Evolutionary conservation across 768 basidiomycete species (phyloP).

Genomic region (Dendrothele bispora): DNA sequence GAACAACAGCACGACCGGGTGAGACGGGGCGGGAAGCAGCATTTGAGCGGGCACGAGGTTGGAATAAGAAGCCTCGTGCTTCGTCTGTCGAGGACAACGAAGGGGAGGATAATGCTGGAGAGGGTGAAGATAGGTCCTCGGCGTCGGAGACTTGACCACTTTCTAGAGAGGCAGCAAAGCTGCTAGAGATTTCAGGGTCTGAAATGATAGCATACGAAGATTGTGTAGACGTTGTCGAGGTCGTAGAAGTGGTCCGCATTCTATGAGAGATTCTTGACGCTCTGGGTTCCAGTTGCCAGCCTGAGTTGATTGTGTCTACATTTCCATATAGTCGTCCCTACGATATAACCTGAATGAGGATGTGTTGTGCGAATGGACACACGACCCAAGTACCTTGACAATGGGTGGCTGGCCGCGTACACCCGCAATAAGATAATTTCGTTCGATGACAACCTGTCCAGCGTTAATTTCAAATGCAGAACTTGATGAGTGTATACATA

Average conservation of each 20-base stretch:
- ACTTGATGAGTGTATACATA: conserved; percentile 30
- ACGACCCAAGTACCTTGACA: conserved; percentile 64
- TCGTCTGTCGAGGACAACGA: conserved; percentile 60
- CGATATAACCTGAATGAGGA: neutral
- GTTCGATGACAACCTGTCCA: conserved; percentile 68
- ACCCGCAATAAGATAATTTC: conserved; percentile 69
- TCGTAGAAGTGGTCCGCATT: conserved; percentile 77
- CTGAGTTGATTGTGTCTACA: conserved; percentile 63
- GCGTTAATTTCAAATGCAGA: conserved; percentile 2
- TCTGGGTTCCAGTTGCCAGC: conserved; percentile 82
- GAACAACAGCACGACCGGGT: conserved; percentile 44
- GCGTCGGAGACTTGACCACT: conserved; percentile 71
- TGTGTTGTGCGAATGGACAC: neutral
- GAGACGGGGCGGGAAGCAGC: conserved; percentile 55
- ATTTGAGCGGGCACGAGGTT: conserved; percentile 27
- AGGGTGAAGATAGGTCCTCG: conserved; percentile 57
- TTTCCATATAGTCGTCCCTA: conserved; percentile 76
- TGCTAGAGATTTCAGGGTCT: conserved; percentile 84
- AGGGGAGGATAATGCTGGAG: conserved; percentile 65
- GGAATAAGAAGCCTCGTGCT: conserved; percentile 26
- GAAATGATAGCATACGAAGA: conserved; percentile 83
- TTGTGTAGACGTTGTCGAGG: conserved; percentile 72
- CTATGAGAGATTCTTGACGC: conserved; percentile 51
- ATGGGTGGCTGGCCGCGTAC: conserved; percentile 68
- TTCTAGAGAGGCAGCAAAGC: conserved; percentile 80